phyloP scores from a whole-genome alignment of 164 flowering plant species.

The Liriodendron chinense region DNA sequence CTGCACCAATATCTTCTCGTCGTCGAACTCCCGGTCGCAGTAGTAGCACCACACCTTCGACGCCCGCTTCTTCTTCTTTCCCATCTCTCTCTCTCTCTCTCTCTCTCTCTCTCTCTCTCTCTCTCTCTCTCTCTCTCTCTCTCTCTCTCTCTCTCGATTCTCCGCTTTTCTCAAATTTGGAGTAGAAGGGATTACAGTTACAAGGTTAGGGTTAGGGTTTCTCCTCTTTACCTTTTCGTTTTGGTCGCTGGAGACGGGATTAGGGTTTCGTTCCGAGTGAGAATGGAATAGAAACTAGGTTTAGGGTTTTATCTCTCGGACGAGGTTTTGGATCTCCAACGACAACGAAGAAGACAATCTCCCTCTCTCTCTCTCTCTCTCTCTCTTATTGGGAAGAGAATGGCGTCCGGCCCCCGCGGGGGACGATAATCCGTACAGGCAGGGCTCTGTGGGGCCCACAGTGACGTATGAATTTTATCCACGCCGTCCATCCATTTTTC shows the following conservation, averaged over 20 bases:
- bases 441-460: too few relatives aligned
- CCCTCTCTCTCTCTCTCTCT: neutral
- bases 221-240: neutral
- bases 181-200: too few relatives aligned
- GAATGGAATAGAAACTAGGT: neutral
- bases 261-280: neutral
- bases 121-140: too few relatives aligned
- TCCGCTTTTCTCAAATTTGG: too few relatives aligned
- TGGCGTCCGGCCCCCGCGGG: too few relatives aligned
- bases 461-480: too few relatives aligned
- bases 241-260: neutral
- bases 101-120: too few relatives aligned
- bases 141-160: too few relatives aligned
- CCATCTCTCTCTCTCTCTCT: slow-evolving; percentile 24
- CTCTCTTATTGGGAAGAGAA: neutral
- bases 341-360: neutral
- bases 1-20: slow-evolving; percentile 96
- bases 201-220: neutral
- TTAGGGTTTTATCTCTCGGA: slow-evolving; percentile 1
- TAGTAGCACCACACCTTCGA: slow-evolving; percentile 93
- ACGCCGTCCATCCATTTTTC: too few relatives aligned
- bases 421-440: too few relatives aligned
- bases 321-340: neutral
- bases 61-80: slow-evolving; percentile 82
- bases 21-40: slow-evolving; percentile 96